Percentiles rank a stretch among this genome's conserved stretches.
These are phyloP conservation scores for Penicillium frequentans DNA, from an alignment of 2,329 filamentous ascomycete genomes.

Conservation along the genomic window DNA sequence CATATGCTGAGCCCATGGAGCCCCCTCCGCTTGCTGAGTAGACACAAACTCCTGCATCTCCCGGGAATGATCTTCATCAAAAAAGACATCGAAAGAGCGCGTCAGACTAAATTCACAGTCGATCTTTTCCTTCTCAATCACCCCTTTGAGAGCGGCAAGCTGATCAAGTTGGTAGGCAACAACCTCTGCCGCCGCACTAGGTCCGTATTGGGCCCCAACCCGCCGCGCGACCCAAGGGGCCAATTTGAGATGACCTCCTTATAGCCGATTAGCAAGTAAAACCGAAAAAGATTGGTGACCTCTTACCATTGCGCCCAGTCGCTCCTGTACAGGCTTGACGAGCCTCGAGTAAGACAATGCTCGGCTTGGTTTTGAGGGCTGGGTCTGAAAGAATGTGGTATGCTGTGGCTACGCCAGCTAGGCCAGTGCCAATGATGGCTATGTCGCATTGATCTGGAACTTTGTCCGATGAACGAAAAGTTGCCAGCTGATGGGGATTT, in stretches of 20 bases:
- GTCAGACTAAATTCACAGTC: slow-evolving; percentile 46
- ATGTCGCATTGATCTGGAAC: slow-evolving; percentile 35
- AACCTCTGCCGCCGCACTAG: slow-evolving; percentile 37
- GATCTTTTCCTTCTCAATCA: slow-evolving; percentile 43
- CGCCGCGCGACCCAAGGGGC: background rate
- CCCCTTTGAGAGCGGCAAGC: slow-evolving; percentile 38
- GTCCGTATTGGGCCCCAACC: slow-evolving; percentile 34
- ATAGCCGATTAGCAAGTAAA: background rate
- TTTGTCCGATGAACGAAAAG: slow-evolving; percentile 31
- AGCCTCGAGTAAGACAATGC: slow-evolving; percentile 41
- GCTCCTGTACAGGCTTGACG: slow-evolving; percentile 43
- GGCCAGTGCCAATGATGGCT: slow-evolving; percentile 49
- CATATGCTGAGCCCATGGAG: background rate
- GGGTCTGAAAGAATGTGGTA: slow-evolving; percentile 38
- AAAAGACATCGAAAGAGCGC: slow-evolving; percentile 40
- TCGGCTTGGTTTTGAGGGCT: slow-evolving; percentile 11
- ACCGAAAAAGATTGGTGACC: background rate
- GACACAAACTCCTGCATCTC: slow-evolving; percentile 21
- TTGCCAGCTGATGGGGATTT: background rate
- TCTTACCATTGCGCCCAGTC: slow-evolving; percentile 43
- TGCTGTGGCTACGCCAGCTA: slow-evolving; percentile 44
- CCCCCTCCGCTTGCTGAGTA: background rate
- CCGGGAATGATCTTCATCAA: slow-evolving; percentile 33
- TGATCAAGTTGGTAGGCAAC: slow-evolving; percentile 43
- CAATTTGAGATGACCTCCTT: slow-evolving; percentile 37